A percentile compares a stretch with the other conserved stretches of the same genome.
These are phyloP conservation scores for Cytospora piceae DNA, from an alignment of 2,329 filamentous ascomycete species.

Conservation along the genomic window DNA sequence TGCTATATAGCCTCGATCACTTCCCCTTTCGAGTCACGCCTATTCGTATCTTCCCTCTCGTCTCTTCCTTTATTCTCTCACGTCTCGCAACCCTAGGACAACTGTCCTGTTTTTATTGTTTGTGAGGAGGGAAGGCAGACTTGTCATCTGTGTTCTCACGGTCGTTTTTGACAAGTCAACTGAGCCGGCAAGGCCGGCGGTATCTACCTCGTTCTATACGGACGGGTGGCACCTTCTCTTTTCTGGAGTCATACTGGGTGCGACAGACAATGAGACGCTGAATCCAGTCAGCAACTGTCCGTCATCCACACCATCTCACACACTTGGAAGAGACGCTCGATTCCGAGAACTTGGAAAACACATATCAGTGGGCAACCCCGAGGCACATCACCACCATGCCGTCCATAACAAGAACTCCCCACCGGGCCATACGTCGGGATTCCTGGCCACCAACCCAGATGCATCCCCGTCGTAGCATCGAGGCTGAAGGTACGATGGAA, in stretches of 20 bases:
- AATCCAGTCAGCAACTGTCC: conserved; percentile 5
- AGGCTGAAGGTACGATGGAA: conserved; percentile 50
- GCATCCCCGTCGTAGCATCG: conserved; percentile 48
- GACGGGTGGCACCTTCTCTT: conserved; percentile 21
- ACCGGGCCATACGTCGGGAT: conserved; percentile 41
- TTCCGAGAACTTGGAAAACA: neutral
- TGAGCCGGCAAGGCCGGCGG: conserved; percentile 40
- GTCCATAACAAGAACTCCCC: conserved; percentile 13
- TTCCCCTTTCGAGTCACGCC: neutral
- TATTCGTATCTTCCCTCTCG: neutral
- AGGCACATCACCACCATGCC: conserved; percentile 13
- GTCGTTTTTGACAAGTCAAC: conserved; percentile 30
- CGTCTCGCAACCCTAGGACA: conserved; percentile 5
- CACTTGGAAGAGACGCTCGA: conserved; percentile 4
- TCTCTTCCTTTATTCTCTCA: conserved; percentile 11
- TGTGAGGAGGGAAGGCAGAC: conserved; percentile 24
- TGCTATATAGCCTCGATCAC: conserved; percentile 18
- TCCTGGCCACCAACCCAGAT: conserved; percentile 59
- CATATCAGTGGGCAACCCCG: neutral
- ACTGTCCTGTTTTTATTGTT: conserved; percentile 3
- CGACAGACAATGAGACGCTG: conserved; percentile 5
- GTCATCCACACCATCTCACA: conserved; percentile 10
- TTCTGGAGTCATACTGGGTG: conserved; percentile 27
- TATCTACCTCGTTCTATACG: conserved; percentile 28
- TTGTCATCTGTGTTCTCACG: conserved; percentile 28